phyloP scores from a whole-genome alignment of 1,284 basidiomycete genomes.

The Somion occarium region DNA sequence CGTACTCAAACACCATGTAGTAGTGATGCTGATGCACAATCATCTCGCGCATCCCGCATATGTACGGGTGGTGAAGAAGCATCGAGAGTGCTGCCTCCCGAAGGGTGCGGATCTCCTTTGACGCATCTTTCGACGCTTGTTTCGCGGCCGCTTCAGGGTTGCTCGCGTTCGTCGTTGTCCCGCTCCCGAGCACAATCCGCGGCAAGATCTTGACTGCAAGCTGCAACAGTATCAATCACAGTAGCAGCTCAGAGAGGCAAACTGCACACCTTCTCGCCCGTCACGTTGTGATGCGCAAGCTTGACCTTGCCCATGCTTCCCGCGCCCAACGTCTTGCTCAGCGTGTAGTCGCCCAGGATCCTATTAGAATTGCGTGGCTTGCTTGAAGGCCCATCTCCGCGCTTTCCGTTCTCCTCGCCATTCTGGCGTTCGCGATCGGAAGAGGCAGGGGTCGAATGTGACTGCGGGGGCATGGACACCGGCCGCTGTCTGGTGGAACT shows the following conservation, averaged over 20 bases:
- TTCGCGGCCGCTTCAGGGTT: slow-evolving; percentile 64
- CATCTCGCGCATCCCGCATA: slow-evolving; percentile 99
- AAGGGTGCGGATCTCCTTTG: slow-evolving; percentile 94
- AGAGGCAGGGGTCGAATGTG: slow-evolving; percentile 33
- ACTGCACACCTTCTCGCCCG: slow-evolving; percentile 83
- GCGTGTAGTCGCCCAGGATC: slow-evolving; percentile 89
- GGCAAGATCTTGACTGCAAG: slow-evolving; percentile 99
- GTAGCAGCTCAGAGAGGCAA: neutral
- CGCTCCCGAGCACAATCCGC: slow-evolving; percentile 56
- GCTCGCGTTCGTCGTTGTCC: slow-evolving; percentile 39
- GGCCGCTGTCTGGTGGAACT: slow-evolving; percentile 46
- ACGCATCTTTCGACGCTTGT: slow-evolving; percentile 85
- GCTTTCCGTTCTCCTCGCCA: slow-evolving; percentile 27
- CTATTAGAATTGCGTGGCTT: slow-evolving; percentile 45
- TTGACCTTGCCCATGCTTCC: slow-evolving; percentile 99
- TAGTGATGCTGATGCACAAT: slow-evolving; percentile 94
- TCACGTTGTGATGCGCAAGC: slow-evolving; percentile 85
- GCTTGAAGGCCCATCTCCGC: slow-evolving; percentile 28
- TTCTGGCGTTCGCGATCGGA: slow-evolving; percentile 28
- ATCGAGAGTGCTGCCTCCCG: slow-evolving; percentile 93
- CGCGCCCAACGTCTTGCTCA: slow-evolving; percentile 95
- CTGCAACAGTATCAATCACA: slow-evolving; percentile 34
- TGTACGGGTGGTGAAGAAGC: slow-evolving; percentile 96
- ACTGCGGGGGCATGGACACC: slow-evolving; percentile 64
- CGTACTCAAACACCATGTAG: slow-evolving; percentile 99